Conservation (phyloP, 768 basidiomycete genomes). For the Mycena sanguinolenta region DNA sequence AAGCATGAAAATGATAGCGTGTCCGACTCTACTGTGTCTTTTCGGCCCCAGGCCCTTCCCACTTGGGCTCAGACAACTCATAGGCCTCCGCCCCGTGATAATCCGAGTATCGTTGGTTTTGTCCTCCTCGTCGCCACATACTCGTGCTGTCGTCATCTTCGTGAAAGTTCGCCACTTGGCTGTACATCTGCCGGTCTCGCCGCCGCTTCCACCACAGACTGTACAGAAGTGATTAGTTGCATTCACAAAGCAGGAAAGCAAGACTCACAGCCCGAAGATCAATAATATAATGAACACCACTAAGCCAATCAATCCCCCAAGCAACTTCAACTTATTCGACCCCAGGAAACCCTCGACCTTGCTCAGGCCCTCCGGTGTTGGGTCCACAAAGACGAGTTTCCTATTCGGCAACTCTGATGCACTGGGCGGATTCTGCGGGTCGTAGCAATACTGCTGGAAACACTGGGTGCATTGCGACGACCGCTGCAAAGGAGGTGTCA, state of each 20-base stretch:
- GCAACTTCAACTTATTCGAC: slow-evolving; percentile 59
- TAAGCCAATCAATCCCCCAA: slow-evolving; percentile 62
- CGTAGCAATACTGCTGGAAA: slow-evolving; percentile 68
- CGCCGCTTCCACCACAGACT: slow-evolving; percentile 46
- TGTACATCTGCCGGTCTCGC: slow-evolving; percentile 36
- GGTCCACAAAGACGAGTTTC: slow-evolving; percentile 62
- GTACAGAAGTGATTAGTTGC: slow-evolving; percentile 2
- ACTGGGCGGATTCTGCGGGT: slow-evolving; percentile 60
- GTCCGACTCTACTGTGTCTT: background rate
- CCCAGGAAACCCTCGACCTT: slow-evolving; percentile 60
- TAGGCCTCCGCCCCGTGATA: slow-evolving; percentile 37
- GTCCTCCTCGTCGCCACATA: background rate
- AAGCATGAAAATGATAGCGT: background rate
- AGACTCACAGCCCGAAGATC: slow-evolving; percentile 54
- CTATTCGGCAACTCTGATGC: slow-evolving; percentile 59
- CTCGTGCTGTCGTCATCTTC: slow-evolving; percentile 31
- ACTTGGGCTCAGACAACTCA: slow-evolving; percentile 24
- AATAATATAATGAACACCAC: slow-evolving; percentile 54
- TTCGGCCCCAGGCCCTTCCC: background rate
- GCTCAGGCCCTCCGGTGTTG: slow-evolving; percentile 64
- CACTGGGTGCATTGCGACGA: slow-evolving; percentile 61
- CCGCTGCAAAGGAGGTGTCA: slow-evolving; percentile 49
- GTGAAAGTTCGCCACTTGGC: slow-evolving; percentile 35
- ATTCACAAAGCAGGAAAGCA: slow-evolving; percentile 15
- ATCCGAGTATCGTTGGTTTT: slow-evolving; percentile 28